A percentile compares a stretch with the other conserved stretches of the same genome.
Evolutionary conservation across 2,329 filamentous ascomycete species (phyloP).

Genomic region (Pseudopyricularia javanii): DNA sequence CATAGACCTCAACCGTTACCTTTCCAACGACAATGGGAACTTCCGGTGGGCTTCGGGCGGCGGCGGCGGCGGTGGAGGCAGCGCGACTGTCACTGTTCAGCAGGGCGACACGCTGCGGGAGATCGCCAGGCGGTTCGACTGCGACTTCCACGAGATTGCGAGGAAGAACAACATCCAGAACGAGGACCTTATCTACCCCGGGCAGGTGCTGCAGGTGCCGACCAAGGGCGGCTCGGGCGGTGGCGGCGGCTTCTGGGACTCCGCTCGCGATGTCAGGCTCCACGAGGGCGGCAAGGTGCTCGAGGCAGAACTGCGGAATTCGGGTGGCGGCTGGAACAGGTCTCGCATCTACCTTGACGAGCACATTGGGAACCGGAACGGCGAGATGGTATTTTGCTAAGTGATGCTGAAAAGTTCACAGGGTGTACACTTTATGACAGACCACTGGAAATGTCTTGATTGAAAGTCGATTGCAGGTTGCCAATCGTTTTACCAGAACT

Average conservation of each 20-base stretch:
- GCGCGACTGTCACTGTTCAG: slow-evolving; percentile 21
- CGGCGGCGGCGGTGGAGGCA: slow-evolving; percentile 10
- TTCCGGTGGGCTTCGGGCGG: slow-evolving; percentile 19
- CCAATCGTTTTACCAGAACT: no score
- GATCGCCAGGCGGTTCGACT: slow-evolving; percentile 20
- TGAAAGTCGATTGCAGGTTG: no score
- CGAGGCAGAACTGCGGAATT: slow-evolving; percentile 17
- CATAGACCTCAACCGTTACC: slow-evolving; percentile 20
- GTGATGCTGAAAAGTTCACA: no score
- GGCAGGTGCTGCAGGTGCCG: slow-evolving; percentile 24
- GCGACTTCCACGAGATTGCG: slow-evolving; percentile 24
- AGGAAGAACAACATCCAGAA: slow-evolving; percentile 24
- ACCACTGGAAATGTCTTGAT: no score
- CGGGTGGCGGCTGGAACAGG: slow-evolving; percentile 16
- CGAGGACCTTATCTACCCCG: slow-evolving; percentile 28
- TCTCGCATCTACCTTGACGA: slow-evolving; percentile 20
- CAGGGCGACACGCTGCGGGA: slow-evolving; percentile 26
- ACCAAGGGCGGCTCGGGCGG: slow-evolving; percentile 8
- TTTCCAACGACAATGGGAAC: slow-evolving; percentile 22
- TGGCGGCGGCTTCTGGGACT: slow-evolving; percentile 17
- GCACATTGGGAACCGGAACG: slow-evolving; percentile 20
- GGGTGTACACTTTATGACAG: no score
- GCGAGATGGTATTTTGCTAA: slow-evolving; percentile 4
- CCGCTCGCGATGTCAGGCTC: slow-evolving; percentile 21
- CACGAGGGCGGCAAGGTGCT: slow-evolving; percentile 20